Conservation (phyloP, 805 yeast species). For the Teunomyces panamensis region DNA sequence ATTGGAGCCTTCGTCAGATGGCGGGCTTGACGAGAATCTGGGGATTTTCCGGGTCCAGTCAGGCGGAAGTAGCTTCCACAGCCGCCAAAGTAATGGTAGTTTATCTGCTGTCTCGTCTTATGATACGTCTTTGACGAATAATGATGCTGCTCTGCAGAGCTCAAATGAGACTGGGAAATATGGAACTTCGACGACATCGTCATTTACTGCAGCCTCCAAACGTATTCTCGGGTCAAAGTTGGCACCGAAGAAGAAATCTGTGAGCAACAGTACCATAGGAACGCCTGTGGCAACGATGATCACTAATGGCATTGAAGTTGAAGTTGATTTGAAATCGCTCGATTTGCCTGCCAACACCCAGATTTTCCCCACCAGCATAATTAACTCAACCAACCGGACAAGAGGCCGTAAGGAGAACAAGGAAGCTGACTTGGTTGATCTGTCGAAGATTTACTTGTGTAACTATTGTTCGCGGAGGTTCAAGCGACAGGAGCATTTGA, state of each 20-base stretch:
- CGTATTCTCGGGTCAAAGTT: slow-evolving; percentile 40
- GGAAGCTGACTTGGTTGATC: slow-evolving; percentile 50
- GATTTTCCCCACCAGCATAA: slow-evolving; percentile 31
- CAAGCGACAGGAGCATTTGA: slow-evolving; percentile 74
- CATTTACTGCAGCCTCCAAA: slow-evolving; percentile 28
- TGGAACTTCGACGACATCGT: not conserved
- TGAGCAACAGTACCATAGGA: slow-evolving; percentile 1
- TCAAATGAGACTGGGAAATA: not conserved
- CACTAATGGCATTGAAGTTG: slow-evolving; percentile 34
- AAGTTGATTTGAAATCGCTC: slow-evolving; percentile 36
- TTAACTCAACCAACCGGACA: slow-evolving; percentile 36
- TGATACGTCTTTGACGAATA: not conserved
- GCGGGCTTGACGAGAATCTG: not conserved
- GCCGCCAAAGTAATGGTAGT: not conserved
- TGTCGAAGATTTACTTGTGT: slow-evolving; percentile 59
- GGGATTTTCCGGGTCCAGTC: not conserved
- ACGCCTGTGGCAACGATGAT: slow-evolving; percentile 17
- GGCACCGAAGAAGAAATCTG: slow-evolving; percentile 26
- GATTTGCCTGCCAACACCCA: slow-evolving; percentile 41
- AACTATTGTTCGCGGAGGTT: slow-evolving; percentile 62
- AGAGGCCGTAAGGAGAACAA: slow-evolving; percentile 66
- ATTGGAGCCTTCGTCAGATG: not conserved
- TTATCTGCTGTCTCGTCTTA: not conserved
- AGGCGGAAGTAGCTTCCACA: not conserved
- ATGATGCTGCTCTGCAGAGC: not conserved